Percentiles rank a stretch among this genome's conserved stretches.
Conservation (phyloP, 2,329 filamentous ascomycete genomes). For the Aureobasidium mangrovei region DNA sequence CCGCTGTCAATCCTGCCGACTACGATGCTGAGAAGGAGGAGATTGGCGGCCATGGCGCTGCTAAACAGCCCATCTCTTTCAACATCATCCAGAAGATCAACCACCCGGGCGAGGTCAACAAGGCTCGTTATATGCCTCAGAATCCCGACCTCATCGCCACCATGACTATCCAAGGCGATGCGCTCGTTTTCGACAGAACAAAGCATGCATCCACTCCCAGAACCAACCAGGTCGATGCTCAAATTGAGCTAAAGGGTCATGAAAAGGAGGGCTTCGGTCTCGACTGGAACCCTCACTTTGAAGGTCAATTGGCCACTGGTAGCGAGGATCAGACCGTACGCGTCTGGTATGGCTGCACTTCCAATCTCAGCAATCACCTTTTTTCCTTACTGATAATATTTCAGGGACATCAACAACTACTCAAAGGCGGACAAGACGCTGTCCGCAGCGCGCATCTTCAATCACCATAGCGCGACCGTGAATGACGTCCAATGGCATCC, state of each 20-base stretch:
- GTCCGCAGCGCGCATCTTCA: conserved; percentile 66
- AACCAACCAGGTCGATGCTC: conserved; percentile 58
- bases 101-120: conserved; percentile 95
- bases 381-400: conserved; percentile 64
- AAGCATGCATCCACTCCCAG: conserved; percentile 75
- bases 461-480: conserved; percentile 80
- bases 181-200: conserved; percentile 90
- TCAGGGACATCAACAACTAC: conserved; percentile 75
- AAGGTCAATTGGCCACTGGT: conserved; percentile 77
- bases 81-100: conserved; percentile 92
- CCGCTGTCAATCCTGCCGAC: conserved; percentile 63
- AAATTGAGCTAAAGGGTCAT: conserved; percentile 80
- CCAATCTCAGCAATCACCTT: neutral
- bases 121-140: conserved; percentile 93
- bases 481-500: conserved; percentile 97
- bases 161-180: conserved; percentile 75
- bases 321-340: conserved; percentile 88
- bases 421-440: conserved; percentile 61
- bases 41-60: conserved; percentile 82
- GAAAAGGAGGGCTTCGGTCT: conserved; percentile 83
- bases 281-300: conserved; percentile 79
- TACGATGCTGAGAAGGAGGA: conserved; percentile 90
- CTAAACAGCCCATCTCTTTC: conserved; percentile 73
- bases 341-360: conserved; percentile 59
- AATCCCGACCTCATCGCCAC: conserved; percentile 96